Conservation (phyloP, 2,329 filamentous ascomycete species). For the Sarocladium oryzae region DNA sequence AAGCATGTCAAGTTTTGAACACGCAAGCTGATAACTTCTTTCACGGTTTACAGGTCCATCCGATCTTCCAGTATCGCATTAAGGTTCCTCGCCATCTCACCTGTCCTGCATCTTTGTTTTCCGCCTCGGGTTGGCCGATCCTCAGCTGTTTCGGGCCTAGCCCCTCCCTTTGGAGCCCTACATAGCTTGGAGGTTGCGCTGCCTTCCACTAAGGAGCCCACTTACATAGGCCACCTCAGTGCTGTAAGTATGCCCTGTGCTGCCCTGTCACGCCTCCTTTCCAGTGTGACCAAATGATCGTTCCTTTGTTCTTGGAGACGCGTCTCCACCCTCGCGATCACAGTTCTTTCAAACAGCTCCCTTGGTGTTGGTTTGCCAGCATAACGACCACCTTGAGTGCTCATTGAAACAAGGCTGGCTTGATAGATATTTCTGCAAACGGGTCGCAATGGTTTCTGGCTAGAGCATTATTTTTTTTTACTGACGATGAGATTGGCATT, state of each 20-base stretch:
- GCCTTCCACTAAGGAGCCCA: not conserved
- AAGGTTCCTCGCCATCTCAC: not conserved
- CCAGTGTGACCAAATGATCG: too few relatives aligned
- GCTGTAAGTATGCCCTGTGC: not conserved
- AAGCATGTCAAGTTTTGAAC: not conserved
- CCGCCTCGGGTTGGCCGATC: not conserved
- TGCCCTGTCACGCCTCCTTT: too few relatives aligned
- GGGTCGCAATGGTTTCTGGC: not conserved
- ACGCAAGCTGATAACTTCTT: not conserved
- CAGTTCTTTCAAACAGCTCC: too few relatives aligned
- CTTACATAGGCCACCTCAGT: not conserved
- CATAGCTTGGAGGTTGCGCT: not conserved
- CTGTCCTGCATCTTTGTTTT: not conserved
- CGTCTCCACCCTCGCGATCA: conserved; percentile 5
- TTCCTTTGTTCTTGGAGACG: not conserved
- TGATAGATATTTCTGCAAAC: not conserved
- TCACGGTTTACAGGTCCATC: not conserved
- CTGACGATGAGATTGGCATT: not conserved
- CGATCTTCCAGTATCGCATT: not conserved
- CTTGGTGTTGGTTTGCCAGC: not conserved
- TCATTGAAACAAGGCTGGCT: not conserved
- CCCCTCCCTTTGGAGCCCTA: not conserved
- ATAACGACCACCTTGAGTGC: not conserved
- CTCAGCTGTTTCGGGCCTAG: not conserved
- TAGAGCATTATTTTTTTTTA: not conserved